These are phyloP conservation scores for Penicillium steckii DNA, from an alignment of 495 filamentous ascomycete genomes.

Conservation along the genomic window DNA sequence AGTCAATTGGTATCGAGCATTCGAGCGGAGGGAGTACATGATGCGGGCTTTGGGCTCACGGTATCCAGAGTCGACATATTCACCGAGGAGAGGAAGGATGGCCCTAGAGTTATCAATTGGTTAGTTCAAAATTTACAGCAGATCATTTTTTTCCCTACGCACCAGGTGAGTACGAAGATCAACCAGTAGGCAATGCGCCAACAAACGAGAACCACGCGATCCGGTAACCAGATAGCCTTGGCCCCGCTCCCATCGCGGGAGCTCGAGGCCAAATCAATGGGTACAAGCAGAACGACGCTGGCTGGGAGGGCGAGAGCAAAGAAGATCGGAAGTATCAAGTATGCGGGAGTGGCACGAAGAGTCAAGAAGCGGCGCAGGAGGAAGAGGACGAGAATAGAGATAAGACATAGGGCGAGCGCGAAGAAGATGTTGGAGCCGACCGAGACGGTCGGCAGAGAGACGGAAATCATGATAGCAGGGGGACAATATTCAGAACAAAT, in stretches of 20 bases:
- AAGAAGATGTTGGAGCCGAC: constrained; percentile 74
- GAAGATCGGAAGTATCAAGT: constrained; percentile 88
- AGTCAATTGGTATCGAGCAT: constrained; percentile 83
- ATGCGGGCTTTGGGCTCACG: constrained; percentile 78
- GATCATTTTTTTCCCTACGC: too few relatives aligned
- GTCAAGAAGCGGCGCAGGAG: constrained; percentile 87
- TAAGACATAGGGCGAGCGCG: constrained; percentile 63
- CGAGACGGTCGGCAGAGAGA: constrained; percentile 37
- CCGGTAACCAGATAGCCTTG: constrained; percentile 66
- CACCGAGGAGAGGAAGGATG: constrained; percentile 88
- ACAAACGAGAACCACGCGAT: constrained; percentile 69
- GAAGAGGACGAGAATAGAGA: constrained; percentile 74
- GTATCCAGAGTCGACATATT: constrained; percentile 91
- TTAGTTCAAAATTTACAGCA: not conserved
- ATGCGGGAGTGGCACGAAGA: constrained; percentile 84
- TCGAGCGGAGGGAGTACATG: constrained; percentile 77
- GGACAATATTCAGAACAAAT: not conserved
- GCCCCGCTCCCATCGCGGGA: constrained; percentile 65
- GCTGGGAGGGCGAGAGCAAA: constrained; percentile 89
- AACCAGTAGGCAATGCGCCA: constrained; percentile 98
- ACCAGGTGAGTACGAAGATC: constrained; percentile 93
- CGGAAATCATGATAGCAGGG: constrained; percentile 19
- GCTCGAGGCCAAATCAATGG: constrained; percentile 91
- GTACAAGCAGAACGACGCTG: constrained; percentile 90
- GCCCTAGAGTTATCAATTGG: constrained; percentile 54